phyloP scores from a whole-genome alignment of 2,329 filamentous ascomycete genomes.

The Trichoderma aggressivum region DNA sequence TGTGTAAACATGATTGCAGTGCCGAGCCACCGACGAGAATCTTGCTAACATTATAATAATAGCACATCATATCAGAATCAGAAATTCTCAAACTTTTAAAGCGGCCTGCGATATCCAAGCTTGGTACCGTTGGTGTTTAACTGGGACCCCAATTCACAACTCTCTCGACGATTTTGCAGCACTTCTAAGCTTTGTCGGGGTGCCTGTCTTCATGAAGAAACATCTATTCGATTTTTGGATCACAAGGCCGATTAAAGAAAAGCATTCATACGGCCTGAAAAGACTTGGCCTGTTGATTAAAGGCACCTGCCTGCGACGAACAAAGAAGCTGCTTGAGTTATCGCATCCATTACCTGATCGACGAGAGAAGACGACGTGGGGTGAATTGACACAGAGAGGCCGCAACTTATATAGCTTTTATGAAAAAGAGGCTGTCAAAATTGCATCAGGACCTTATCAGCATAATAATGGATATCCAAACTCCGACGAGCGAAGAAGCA shows the following conservation, averaged over 20 bases:
- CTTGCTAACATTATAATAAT: background rate
- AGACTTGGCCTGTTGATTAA: background rate
- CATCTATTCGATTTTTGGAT: background rate
- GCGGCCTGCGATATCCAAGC: conserved; percentile 26
- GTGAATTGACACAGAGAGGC: background rate
- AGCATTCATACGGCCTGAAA: background rate
- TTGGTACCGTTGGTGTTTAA: conserved; percentile 37
- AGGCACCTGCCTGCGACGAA: background rate
- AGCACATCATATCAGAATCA: conserved; percentile 39
- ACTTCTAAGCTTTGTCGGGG: conserved; percentile 33
- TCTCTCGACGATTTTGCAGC: conserved; percentile 38
- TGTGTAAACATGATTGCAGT: background rate
- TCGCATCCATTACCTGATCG: background rate
- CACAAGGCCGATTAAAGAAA: background rate
- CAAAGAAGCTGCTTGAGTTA: background rate
- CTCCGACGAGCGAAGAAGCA: background rate
- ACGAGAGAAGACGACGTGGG: background rate
- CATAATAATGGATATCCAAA: background rate
- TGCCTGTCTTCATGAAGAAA: conserved; percentile 20
- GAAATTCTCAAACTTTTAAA: conserved; percentile 30
- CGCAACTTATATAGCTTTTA: background rate
- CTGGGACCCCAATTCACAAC: conserved; percentile 42
- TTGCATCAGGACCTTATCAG: background rate
- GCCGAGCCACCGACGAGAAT: background rate
- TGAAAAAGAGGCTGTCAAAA: background rate